Percentiles rank a stretch among this genome's conserved stretches.
Evolutionary conservation across 805 yeast genomes (phyloP).

Genomic region (Lachancea sp.): DNA sequence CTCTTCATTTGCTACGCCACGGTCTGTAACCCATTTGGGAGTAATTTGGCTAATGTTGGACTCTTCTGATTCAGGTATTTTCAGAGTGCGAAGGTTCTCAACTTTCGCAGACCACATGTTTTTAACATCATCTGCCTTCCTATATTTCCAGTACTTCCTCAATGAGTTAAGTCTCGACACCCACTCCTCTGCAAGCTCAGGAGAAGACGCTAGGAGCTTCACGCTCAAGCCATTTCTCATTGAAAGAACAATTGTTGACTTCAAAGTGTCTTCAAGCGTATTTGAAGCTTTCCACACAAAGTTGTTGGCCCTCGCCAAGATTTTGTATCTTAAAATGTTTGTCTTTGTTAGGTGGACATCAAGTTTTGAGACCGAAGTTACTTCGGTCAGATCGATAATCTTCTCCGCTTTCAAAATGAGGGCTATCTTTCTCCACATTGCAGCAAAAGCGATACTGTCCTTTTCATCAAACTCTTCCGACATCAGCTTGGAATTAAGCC

Average conservation of each 20-base stretch:
- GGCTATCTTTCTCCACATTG: constrained; percentile 54
- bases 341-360: constrained; percentile 19
- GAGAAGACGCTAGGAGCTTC: constrained; percentile 50
- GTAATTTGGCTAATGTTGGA: constrained; percentile 42
- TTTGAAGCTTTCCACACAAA: constrained; percentile 17
- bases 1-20: constrained; percentile 46
- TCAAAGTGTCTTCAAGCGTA: constrained; percentile 28
- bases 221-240: constrained; percentile 42
- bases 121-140: constrained; percentile 37
- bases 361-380: constrained; percentile 38
- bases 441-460: constrained; percentile 58
- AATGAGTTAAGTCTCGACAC: constrained; percentile 41
- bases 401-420: constrained; percentile 53
- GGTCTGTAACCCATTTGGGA: constrained; percentile 49
- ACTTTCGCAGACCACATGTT: constrained; percentile 35
- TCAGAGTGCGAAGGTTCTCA: constrained; percentile 41
- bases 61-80: constrained; percentile 51
- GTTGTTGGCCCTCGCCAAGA: constrained; percentile 12
- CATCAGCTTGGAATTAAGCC: constrained; percentile 45
- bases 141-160: constrained; percentile 52
- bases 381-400: constrained; percentile 51
- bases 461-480: constrained; percentile 38
- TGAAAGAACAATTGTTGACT: constrained; percentile 48
- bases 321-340: constrained; percentile 28
- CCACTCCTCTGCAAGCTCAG: constrained; percentile 57